Evolutionary conservation across 192 early-diverging fungal genomes (phyloP).

Genomic region (Thamnidium elegans): DNA sequence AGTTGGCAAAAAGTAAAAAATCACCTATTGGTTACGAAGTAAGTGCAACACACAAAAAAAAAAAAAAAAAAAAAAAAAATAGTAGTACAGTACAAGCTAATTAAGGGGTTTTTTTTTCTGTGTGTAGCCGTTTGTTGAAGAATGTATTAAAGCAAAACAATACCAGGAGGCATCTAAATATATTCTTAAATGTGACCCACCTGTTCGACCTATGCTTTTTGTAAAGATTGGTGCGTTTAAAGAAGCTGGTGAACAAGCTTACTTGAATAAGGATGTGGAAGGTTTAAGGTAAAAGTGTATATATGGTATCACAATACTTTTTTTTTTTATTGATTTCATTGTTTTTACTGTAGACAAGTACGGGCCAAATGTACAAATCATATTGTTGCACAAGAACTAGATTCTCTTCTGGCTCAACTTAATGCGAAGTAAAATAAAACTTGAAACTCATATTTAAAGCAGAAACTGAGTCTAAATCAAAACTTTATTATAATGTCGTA

Average conservation of each 20-base stretch:
- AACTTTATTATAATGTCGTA: background rate
- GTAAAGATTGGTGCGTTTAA: slow-evolving; percentile 71
- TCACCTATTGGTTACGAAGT: slow-evolving; percentile 77
- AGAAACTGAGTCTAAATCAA: background rate
- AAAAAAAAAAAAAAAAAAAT: too few relatives aligned
- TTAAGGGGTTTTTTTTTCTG: background rate
- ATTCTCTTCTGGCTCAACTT: slow-evolving; percentile 40
- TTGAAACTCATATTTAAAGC: background rate
- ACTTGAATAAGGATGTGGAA: slow-evolving; percentile 58
- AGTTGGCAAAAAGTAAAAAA: slow-evolving; percentile 69
- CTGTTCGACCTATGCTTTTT: slow-evolving; percentile 57
- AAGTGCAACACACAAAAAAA: background rate
- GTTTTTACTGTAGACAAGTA: slow-evolving; percentile 29
- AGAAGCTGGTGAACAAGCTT: slow-evolving; percentile 71
- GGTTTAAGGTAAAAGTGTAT: slow-evolving; percentile 48
- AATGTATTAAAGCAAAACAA: slow-evolving; percentile 74
- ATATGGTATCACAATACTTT: background rate
- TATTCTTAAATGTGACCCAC: slow-evolving; percentile 67
- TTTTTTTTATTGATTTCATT: background rate
- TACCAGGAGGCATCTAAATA: slow-evolving; percentile 75
- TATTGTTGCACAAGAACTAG: slow-evolving; percentile 45
- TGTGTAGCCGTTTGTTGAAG: slow-evolving; percentile 71
- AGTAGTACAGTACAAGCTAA: too few relatives aligned
- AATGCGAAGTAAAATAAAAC: slow-evolving; percentile 27
- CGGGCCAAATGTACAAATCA: slow-evolving; percentile 43